Percentiles rank a stretch among this genome's conserved stretches.
Evolutionary conservation across 2,329 filamentous ascomycete genomes (phyloP).

Genomic region (Dothideomycetes sp.): DNA sequence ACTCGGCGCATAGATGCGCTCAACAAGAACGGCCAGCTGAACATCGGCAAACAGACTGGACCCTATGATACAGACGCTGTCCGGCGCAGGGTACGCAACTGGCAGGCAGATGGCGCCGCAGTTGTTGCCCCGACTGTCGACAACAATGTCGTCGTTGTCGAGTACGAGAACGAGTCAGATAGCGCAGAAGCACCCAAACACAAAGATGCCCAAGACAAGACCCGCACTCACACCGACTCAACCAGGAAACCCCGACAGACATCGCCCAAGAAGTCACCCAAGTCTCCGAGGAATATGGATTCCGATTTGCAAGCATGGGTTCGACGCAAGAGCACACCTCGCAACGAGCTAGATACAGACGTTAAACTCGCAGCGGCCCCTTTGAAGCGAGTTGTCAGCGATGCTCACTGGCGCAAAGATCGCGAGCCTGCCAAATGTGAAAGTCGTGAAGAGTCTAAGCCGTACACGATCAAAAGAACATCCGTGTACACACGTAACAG

Average conservation of each 20-base stretch:
- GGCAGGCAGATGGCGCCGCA: conserved; percentile 70
- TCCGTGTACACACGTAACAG: background rate
- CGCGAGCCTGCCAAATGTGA: conserved; percentile 19
- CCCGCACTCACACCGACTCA: background rate
- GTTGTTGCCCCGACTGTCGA: conserved; percentile 45
- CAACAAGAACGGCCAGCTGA: conserved; percentile 1
- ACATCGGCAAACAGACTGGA: conserved; percentile 12
- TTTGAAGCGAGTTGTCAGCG: conserved; percentile 86
- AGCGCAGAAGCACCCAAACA: conserved; percentile 11
- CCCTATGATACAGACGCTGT: conserved; percentile 34
- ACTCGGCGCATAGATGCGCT: background rate
- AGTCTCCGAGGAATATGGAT: conserved; percentile 19
- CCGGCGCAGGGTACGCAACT: conserved; percentile 68
- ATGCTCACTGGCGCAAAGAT: conserved; percentile 64
- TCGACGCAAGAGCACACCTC: conserved; percentile 25
- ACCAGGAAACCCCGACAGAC: background rate
- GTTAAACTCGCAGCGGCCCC: conserved; percentile 53
- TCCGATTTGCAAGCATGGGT: conserved; percentile 28
- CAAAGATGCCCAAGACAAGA: conserved; percentile 4
- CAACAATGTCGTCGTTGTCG: conserved; percentile 47
- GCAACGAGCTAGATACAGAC: conserved; percentile 35
- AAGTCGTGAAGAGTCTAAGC: conserved; percentile 11
- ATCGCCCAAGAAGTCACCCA: conserved; percentile 7
- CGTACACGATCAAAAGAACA: conserved; percentile 12
- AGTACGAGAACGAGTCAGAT: conserved; percentile 49